A percentile compares a stretch with the other conserved stretches of the same genome.
These are phyloP conservation scores for Rhinocladiella mackenziei DNA, from an alignment of 2,329 filamentous ascomycete genomes.

Conservation along the genomic window DNA sequence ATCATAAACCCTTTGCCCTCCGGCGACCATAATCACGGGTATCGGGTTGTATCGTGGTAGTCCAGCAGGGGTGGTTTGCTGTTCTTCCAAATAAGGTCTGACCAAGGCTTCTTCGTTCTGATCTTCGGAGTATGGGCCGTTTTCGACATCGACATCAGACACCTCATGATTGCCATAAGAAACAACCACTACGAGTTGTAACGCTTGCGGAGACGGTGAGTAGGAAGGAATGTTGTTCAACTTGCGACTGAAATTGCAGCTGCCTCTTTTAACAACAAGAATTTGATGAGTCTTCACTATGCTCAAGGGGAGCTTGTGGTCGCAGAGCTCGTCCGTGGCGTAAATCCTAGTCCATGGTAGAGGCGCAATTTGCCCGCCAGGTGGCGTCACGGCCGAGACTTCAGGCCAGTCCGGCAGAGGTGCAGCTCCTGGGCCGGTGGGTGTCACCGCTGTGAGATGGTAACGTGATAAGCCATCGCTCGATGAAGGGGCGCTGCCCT, in stretches of 20 bases:
- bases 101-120: constrained; percentile 42
- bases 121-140: background rate
- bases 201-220: constrained; percentile 54
- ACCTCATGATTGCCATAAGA: constrained; percentile 50
- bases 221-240: constrained; percentile 78
- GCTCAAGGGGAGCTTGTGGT: constrained; percentile 50
- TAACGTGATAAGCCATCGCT: constrained; percentile 12
- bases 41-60: constrained; percentile 68
- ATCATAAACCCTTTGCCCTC: constrained; percentile 62
- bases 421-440: constrained; percentile 56
- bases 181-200: constrained; percentile 80
- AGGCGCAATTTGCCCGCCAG: constrained; percentile 33
- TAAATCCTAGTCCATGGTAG: constrained; percentile 69
- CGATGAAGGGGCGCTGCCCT: constrained; percentile 1
- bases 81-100: constrained; percentile 69
- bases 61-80: constrained; percentile 67
- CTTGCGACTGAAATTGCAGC: constrained; percentile 80
- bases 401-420: constrained; percentile 61
- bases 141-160: constrained; percentile 33
- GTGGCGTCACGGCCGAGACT: constrained; percentile 37
- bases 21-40: constrained; percentile 77
- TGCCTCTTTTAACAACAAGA: constrained; percentile 75
- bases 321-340: constrained; percentile 65
- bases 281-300: constrained; percentile 62
- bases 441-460: constrained; percentile 46